phyloP scores from a whole-genome alignment of 495 filamentous ascomycete species.

The Penicillium mononematosum region DNA sequence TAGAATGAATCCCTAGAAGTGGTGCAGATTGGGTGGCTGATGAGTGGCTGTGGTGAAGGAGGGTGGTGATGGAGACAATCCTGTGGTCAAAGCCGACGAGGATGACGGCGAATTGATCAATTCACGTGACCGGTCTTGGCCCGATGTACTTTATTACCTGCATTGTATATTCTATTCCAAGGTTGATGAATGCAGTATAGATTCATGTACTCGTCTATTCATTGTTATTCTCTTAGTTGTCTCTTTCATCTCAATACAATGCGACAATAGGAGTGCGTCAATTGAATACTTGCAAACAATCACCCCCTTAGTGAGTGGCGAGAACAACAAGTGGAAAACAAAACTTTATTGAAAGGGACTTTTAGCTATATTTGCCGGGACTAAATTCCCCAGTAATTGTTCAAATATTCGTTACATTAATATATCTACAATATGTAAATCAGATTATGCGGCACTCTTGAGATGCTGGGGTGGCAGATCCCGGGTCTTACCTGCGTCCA shows the following conservation, averaged over 20 bases:
- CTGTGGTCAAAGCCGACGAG: conserved; percentile 32
- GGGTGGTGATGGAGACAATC: conserved; percentile 32
- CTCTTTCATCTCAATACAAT: not conserved
- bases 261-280: not conserved
- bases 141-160: not conserved
- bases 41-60: conserved; percentile 27
- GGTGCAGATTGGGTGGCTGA: conserved; percentile 25
- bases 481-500: not conserved
- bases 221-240: not conserved
- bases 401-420: not conserved
- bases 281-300: not conserved
- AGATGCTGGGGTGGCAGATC: not conserved
- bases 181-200: not conserved
- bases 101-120: conserved; percentile 41
- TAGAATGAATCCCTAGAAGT: conserved; percentile 16
- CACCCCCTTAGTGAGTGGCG: not conserved
- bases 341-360: not conserved
- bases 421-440: not conserved
- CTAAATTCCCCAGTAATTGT: not conserved
- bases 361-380: not conserved
- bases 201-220: not conserved
- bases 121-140: conserved; percentile 36
- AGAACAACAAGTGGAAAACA: not conserved
- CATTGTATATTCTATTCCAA: conserved; percentile 1
- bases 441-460: not conserved